Base-by-base conservation (phyloP, 306 rosid genomes). In the Citrullus colocynthis region DNA sequence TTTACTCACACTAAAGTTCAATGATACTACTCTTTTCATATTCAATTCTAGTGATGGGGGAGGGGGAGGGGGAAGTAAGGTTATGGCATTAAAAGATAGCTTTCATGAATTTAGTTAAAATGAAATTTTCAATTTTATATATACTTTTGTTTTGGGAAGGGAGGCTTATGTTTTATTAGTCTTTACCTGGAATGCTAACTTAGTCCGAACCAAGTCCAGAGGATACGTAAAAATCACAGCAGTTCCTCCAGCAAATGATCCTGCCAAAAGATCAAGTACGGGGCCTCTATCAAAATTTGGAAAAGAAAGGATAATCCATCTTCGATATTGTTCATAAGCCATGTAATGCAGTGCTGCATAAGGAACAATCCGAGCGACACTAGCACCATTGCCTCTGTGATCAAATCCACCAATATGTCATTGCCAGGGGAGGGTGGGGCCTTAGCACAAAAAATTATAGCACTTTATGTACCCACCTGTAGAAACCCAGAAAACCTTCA, bases 321-420 rank as follows among this genome's bases (percentile, higher is more conserved):
- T 82, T 51, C 99, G 89, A 86, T 95, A 95, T 80, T 95, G 96
- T 83, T 92, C 96, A 3, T 95, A 92, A 30, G 93, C 81, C 99
- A 92, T 95, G 24, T 81, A 95, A 80, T 95, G 99, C 83, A 95
- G 86, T 18, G 97, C 97, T 6, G 97, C 97, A 82, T 95, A 92
- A 34, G 97, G 99, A 80, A 95, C 90, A 84, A 95, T 92, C 86
- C 99, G 91, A 16, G 99, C 97, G 60, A 95, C 88, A 86, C 99
- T 90, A 74, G 97, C 99, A 80, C 99, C 99, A 75, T 95, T 92
- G 73, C 99, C 99, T 83, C 97, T 95, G 89, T 12, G 78, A 80
- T 85, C 18, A 75, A 79, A 75, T 55, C 78, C 64, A 18, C 41
- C 30, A 74, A 74, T 42, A n/a, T 59, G 76, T 36, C 73, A 78